phyloP scores from a whole-genome alignment of 257 asterid genomes.

The Coffea canephora region DNA sequence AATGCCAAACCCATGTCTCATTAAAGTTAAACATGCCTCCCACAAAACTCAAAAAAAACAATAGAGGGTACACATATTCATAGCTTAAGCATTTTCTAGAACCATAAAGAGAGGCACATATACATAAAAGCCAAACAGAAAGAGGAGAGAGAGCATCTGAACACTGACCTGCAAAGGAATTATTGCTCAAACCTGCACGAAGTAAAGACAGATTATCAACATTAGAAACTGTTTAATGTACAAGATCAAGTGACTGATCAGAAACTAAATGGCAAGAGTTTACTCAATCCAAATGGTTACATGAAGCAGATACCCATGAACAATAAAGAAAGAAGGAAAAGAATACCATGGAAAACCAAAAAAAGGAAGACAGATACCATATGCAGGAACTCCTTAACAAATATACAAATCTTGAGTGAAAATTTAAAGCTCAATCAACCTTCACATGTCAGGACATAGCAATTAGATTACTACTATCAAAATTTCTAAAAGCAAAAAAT shows the following conservation, averaged over 20 bases:
- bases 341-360: neutral
- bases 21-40: neutral
- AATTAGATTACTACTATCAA: neutral
- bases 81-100: neutral
- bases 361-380: neutral
- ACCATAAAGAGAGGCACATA: neutral
- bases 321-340: neutral
- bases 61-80: neutral
- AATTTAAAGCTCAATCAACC: neutral
- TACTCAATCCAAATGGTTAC: neutral
- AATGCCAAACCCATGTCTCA: neutral
- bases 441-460: neutral
- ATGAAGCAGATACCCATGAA: neutral
- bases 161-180: slow-evolving; percentile 63
- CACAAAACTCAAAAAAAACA: neutral
- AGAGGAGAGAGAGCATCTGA: neutral
- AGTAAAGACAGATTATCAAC: slow-evolving; percentile 20
- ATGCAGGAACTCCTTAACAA: neutral
- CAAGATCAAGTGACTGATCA: slow-evolving; percentile 7
- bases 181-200: slow-evolving; percentile 72
- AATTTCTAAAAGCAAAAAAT: neutral
- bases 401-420: neutral
- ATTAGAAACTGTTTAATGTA: slow-evolving; percentile 16
- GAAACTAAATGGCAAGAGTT: slow-evolving; percentile 6
- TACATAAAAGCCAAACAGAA: neutral